phyloP scores from a whole-genome alignment of 768 basidiomycete genomes.

The Chalciporus pseudorubinellus region DNA sequence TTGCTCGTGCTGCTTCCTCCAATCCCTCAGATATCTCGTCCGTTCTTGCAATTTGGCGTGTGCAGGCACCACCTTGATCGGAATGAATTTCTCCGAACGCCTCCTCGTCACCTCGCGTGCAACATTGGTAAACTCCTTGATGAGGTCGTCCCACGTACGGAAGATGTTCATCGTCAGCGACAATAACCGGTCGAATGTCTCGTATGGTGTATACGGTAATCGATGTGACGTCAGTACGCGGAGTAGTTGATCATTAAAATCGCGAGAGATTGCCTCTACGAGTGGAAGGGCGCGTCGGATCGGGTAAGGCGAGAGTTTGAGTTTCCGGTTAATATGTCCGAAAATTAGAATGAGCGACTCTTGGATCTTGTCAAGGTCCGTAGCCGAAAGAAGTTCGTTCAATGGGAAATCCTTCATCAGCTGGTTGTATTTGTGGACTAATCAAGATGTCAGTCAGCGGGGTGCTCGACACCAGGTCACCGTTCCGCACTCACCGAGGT shows the following conservation, averaged over 20 bases:
- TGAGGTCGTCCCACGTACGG: conserved; percentile 82
- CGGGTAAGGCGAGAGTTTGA: conserved; percentile 94
- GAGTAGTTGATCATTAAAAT: conserved; percentile 94
- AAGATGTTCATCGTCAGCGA: conserved; percentile 74
- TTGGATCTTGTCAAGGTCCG: conserved; percentile 93
- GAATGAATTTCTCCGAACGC: conserved; percentile 89
- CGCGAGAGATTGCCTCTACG: conserved; percentile 96
- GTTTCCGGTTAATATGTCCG: conserved; percentile 90
- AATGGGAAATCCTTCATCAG: conserved; percentile 99
- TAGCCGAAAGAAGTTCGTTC: conserved; percentile 94
- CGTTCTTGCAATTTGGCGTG: conserved; percentile 91
- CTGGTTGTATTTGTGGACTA: conserved; percentile 97
- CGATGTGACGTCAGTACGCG: conserved; percentile 90
- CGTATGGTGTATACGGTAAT: conserved; percentile 90
- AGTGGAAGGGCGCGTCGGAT: conserved; percentile 94
- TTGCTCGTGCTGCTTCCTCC: conserved; percentile 97
- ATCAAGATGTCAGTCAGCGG: neutral
- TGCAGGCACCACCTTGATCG: conserved; percentile 90
- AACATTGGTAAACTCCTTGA: conserved; percentile 91
- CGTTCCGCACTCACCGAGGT: conserved; percentile 56
- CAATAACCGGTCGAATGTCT: conserved; percentile 87
- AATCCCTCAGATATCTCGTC: conserved; percentile 80
- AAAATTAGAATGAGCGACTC: conserved; percentile 88
- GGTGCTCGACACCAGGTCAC: neutral
- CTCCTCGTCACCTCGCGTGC: conserved; percentile 91